Evolutionary conservation across 345 rosid genomes (phyloP).

Genomic region (Pugionium dolabratum): DNA sequence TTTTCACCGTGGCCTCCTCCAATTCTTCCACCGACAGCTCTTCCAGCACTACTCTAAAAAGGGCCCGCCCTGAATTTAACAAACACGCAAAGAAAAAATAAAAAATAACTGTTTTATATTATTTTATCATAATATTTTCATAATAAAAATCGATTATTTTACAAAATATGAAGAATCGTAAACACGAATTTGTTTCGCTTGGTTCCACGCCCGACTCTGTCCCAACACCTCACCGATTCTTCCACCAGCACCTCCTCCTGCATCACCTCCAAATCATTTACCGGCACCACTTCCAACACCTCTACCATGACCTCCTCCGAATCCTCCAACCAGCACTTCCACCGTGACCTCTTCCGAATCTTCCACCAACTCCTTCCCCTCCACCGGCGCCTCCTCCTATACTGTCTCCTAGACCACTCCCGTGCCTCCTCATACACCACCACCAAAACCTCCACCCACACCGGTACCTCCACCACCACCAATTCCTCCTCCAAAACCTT

Average conservation of each 20-base stretch:
- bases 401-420: background rate
- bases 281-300: background rate
- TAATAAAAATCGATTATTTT: too few species aligned
- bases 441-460: conserved; percentile 27
- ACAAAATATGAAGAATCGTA: too few species aligned
- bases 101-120: too few species aligned
- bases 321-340: background rate
- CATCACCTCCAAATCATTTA: conserved; percentile 29
- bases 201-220: too few species aligned
- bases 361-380: conserved; percentile 36
- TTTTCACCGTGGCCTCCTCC: too few species aligned
- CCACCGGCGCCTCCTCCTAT: conserved; percentile 33
- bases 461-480: conserved; percentile 37
- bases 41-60: too few species aligned
- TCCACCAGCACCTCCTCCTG: conserved; percentile 13
- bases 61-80: too few species aligned
- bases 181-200: too few species aligned
- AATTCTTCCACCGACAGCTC: too few species aligned
- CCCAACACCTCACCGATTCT: too few species aligned
- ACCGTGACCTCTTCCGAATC: conserved; percentile 20
- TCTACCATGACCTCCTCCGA: background rate
- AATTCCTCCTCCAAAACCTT: conserved; percentile 39
- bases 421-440: conserved; percentile 30
- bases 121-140: too few species aligned
- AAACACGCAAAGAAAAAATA: too few species aligned